Conservation (phyloP, 805 yeast species). For the Candida ulmi region DNA sequence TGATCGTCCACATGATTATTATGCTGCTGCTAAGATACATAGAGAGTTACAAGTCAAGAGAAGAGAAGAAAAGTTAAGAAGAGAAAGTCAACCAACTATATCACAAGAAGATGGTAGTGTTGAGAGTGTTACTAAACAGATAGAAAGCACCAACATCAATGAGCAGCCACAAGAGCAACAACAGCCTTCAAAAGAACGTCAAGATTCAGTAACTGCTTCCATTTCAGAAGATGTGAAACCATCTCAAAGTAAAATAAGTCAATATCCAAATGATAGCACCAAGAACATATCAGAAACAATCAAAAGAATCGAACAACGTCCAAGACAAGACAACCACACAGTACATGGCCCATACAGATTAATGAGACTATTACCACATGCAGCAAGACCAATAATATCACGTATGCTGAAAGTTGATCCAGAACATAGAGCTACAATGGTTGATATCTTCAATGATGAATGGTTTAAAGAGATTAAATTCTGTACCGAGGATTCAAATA, state of each 20-base stretch:
- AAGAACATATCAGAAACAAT: background rate
- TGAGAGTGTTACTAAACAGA: slow-evolving; percentile 10
- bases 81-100: slow-evolving; percentile 12
- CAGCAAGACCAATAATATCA: slow-evolving; percentile 70
- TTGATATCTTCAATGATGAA: slow-evolving; percentile 60
- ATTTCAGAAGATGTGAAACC: background rate
- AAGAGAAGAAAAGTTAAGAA: slow-evolving; percentile 37
- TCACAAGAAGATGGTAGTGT: no score
- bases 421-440: slow-evolving; percentile 54
- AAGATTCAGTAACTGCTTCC: no score
- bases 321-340: background rate
- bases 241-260: slow-evolving; percentile 2
- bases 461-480: slow-evolving; percentile 62
- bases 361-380: slow-evolving; percentile 78
- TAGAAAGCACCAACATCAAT: slow-evolving; percentile 12
- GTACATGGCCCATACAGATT: slow-evolving; percentile 75
- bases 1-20: slow-evolving; percentile 73
- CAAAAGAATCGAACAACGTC: background rate
- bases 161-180: background rate
- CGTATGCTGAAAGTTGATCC: slow-evolving; percentile 62
- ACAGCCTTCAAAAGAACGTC: no score
- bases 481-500: slow-evolving; percentile 49
- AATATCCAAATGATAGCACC: no score
- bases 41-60: slow-evolving; percentile 56
- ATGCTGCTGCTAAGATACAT: slow-evolving; percentile 66